These are phyloP conservation scores for Colletotrichum horii DNA, from an alignment of 2,329 filamentous ascomycete species.

Conservation along the genomic window DNA sequence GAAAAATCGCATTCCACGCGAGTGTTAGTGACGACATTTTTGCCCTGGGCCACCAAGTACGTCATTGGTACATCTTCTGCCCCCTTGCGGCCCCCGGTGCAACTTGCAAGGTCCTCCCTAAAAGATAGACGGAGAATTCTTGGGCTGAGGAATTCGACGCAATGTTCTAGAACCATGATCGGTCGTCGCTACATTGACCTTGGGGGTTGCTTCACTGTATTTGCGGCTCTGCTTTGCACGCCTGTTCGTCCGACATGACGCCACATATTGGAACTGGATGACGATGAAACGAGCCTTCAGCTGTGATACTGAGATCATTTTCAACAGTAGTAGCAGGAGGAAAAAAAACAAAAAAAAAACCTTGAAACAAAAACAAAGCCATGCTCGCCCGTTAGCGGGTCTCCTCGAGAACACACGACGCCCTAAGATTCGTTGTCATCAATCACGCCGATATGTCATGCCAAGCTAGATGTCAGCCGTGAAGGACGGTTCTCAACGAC, in stretches of 20 bases:
- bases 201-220: background rate
- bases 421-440: background rate
- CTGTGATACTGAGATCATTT: background rate
- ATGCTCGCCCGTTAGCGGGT: background rate
- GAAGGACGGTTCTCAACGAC: background rate
- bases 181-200: background rate
- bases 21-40: background rate
- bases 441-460: background rate
- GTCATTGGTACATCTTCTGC: background rate
- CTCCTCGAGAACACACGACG: background rate
- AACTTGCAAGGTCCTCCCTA: background rate
- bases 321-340: fast-evolving
- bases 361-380: background rate
- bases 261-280: background rate
- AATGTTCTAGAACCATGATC: background rate
- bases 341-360: no score
- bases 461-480: background rate
- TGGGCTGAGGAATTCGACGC: background rate
- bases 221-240: background rate
- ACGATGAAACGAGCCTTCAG: background rate
- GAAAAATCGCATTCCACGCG: background rate
- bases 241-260: background rate
- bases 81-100: background rate
- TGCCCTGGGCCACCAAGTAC: background rate
- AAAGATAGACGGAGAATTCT: background rate